Evolutionary conservation across 2,329 filamentous ascomycete species (phyloP).

Genomic region (Cadophora luteo-olivacea): DNA sequence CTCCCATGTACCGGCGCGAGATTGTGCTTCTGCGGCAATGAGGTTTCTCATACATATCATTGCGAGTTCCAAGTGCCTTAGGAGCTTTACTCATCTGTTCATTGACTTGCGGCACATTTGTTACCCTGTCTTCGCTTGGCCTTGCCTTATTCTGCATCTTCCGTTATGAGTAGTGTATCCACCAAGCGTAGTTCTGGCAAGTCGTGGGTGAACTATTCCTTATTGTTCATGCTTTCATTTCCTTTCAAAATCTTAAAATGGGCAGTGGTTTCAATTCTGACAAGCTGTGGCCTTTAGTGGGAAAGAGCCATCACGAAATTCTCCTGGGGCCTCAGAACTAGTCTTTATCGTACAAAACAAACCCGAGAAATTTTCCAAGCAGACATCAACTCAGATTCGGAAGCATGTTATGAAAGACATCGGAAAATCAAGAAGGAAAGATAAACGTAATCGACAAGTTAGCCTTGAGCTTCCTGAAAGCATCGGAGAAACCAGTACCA

Average conservation of each 20-base stretch:
- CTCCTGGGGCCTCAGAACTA: slow-evolving; percentile 16
- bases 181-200: not conserved
- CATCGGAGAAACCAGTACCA: not conserved
- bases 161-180: not conserved
- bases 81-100: slow-evolving; percentile 14
- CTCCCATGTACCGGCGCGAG: not conserved
- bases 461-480: slow-evolving; percentile 19
- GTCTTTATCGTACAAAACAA: slow-evolving; percentile 25
- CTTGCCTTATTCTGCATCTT: not conserved
- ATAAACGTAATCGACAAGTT: slow-evolving; percentile 10
- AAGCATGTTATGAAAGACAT: slow-evolving; percentile 35
- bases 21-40: not conserved
- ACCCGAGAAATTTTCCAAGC: slow-evolving; percentile 19
- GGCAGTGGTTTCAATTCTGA: not conserved
- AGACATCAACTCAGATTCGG: slow-evolving; percentile 25
- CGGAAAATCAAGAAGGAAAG: slow-evolving; percentile 20
- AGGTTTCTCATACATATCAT: slow-evolving; percentile 18
- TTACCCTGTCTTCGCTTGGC: not conserved
- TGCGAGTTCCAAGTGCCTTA: not conserved
- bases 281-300: not conserved
- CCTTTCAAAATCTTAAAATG: not conserved
- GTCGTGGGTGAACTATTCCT: slow-evolving; percentile 3
- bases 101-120: not conserved
- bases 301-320: not conserved
- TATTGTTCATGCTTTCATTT: not conserved